Evolutionary conservation across 805 yeast species (phyloP).

Genomic region (Cyberlindnera sargentensis): DNA sequence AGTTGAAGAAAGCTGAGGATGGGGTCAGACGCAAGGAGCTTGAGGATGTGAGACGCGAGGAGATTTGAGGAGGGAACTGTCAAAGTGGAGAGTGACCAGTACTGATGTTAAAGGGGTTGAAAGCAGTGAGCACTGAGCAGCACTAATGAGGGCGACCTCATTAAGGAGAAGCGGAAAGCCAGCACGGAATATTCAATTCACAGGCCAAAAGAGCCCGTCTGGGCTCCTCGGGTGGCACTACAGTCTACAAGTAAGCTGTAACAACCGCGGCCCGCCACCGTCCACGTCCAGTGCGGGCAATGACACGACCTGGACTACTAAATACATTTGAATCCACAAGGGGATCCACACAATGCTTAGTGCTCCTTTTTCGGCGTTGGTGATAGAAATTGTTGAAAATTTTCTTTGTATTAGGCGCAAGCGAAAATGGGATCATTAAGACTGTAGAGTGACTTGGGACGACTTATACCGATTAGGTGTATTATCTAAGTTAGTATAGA

Average conservation of each 20-base stretch:
- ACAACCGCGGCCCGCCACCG: too few relatives aligned
- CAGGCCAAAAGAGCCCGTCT: conserved; percentile 12
- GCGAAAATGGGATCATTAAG: too few relatives aligned
- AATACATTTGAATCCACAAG: neutral
- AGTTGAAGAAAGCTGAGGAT: conserved; percentile 4
- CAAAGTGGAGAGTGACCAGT: neutral
- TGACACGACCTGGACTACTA: conserved; percentile 14
- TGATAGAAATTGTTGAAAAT: too few relatives aligned
- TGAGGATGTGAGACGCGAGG: conserved; percentile 2
- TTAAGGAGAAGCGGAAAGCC: conserved; percentile 17
- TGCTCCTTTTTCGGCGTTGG: too few relatives aligned
- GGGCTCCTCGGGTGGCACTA: conserved; percentile 2
- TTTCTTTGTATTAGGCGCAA: too few relatives aligned
- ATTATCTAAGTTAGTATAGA: too few relatives aligned
- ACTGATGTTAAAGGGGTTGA: neutral
- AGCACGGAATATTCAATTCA: conserved; percentile 15
- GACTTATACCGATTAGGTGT: too few relatives aligned
- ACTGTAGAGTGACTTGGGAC: conserved; percentile 13
- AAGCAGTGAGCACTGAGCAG: too few relatives aligned
- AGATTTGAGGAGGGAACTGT: neutral
- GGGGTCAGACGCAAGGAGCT: conserved; percentile 1
- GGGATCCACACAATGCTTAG: too few relatives aligned
- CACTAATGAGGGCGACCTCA: conserved; percentile 2
- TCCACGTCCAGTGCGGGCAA: neutral
- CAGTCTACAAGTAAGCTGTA: neutral